These are phyloP conservation scores for Plasmodium reichenowi DNA, from an alignment of 169 alveolate genomes.

Conservation along the genomic window DNA sequence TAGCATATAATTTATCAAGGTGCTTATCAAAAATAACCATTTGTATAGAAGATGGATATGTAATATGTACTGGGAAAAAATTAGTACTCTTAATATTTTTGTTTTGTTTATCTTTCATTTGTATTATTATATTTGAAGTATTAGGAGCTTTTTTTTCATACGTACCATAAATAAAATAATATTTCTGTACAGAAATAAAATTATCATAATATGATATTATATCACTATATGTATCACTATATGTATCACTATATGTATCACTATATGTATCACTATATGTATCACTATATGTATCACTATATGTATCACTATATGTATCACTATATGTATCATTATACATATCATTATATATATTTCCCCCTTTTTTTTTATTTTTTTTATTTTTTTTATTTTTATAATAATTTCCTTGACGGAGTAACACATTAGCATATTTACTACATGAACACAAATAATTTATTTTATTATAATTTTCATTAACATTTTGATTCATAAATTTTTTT, in stretches of 20 bases:
- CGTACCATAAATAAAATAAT: slow-evolving; percentile 18
- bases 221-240: background rate
- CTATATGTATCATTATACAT: background rate
- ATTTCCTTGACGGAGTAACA: too few relatives aligned
- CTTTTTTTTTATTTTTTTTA: too few relatives aligned
- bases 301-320: background rate
- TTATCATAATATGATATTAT: slow-evolving; percentile 4
- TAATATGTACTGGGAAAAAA: slow-evolving; percentile 52
- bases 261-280: too few relatives aligned
- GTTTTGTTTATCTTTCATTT: slow-evolving; percentile 13
- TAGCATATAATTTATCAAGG: slow-evolving; percentile 7
- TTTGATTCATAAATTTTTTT: background rate
- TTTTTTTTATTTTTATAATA: too few relatives aligned
- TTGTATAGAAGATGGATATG: slow-evolving; percentile 67
- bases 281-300: background rate
- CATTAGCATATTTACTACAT: too few relatives aligned
- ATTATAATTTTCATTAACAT: too few relatives aligned
- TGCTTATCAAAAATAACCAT: slow-evolving; percentile 29
- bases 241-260: background rate
- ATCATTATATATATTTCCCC: background rate
- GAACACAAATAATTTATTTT: too few relatives aligned
- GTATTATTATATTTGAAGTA: slow-evolving; percentile 15
- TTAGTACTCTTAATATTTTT: slow-evolving; percentile 10
- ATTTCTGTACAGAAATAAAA: slow-evolving; percentile 16
- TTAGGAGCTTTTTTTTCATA: background rate